These are phyloP conservation scores for Nemania bipapillata DNA, from an alignment of 2,329 filamentous ascomycete genomes.

Conservation along the genomic window DNA sequence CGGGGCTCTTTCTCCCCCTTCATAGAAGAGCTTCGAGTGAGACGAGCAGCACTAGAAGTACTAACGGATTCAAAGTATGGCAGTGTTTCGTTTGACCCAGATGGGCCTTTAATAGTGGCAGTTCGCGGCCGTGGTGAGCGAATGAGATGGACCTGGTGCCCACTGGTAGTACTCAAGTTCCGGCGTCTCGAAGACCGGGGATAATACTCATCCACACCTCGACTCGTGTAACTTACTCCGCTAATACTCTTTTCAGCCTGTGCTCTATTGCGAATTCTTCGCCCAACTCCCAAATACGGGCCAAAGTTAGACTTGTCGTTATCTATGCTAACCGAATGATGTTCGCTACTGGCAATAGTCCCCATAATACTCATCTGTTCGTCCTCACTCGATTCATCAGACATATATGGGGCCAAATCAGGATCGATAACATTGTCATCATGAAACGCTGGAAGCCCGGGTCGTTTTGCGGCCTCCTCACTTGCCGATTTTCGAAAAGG, in stretches of 20 bases:
- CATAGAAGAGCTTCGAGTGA: slow-evolving; percentile 85
- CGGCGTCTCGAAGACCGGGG: slow-evolving; percentile 74
- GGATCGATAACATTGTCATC: slow-evolving; percentile 99
- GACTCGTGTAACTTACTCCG: slow-evolving; percentile 74
- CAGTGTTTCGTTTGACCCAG: slow-evolving; percentile 63
- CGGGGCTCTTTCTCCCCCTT: slow-evolving; percentile 76
- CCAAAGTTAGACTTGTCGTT: slow-evolving; percentile 79
- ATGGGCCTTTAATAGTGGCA: slow-evolving; percentile 66
- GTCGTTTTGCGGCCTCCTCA: slow-evolving; percentile 72
- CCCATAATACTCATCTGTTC: slow-evolving; percentile 90
- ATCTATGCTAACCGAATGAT: slow-evolving; percentile 74
- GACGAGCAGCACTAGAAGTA: slow-evolving; percentile 57
- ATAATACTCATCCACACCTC: slow-evolving; percentile 75
- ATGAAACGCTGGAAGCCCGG: slow-evolving; percentile 88
- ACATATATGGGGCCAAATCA: slow-evolving; percentile 93
- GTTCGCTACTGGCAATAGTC: slow-evolving; percentile 73
- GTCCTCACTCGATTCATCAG: slow-evolving; percentile 92
- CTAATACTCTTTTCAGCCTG: slow-evolving; percentile 79
- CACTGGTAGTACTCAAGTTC: slow-evolving; percentile 86
- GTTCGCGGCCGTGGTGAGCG: slow-evolving; percentile 76
- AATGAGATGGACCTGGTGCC: slow-evolving; percentile 74
- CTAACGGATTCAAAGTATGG: slow-evolving; percentile 59
- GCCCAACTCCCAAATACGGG: slow-evolving; percentile 75
- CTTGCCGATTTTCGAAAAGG: slow-evolving; percentile 81
- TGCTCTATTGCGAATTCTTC: slow-evolving; percentile 75